These are phyloP conservation scores for Tylopilus felleus DNA, from an alignment of 768 basidiomycete species.

Conservation along the genomic window DNA sequence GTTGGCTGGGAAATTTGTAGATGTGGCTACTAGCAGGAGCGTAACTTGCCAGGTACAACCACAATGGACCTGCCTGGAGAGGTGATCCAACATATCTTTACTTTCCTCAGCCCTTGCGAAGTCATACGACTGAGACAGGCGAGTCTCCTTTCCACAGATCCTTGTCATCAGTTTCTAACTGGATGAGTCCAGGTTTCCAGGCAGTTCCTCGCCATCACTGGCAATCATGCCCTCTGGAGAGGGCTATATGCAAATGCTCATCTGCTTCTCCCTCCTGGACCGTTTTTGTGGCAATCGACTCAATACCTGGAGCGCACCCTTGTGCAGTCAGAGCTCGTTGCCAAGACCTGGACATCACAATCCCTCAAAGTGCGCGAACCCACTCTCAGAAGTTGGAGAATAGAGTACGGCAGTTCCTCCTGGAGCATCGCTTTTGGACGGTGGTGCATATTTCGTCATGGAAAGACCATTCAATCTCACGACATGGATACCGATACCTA, in stretches of 20 bases:
- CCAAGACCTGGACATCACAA: not conserved
- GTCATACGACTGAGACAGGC: not conserved
- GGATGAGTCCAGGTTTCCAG: not conserved
- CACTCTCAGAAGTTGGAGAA: not conserved
- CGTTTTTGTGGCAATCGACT: not conserved
- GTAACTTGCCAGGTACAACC: no score
- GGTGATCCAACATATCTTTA: not conserved
- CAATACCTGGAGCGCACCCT: not conserved
- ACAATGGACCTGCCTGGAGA: not conserved
- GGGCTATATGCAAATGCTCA: not conserved
- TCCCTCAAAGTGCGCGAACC: not conserved
- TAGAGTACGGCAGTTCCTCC: no score
- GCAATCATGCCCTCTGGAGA: not conserved
- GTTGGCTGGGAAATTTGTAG: no score
- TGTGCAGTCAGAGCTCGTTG: not conserved
- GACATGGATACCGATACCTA: not conserved
- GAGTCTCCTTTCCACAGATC: not conserved
- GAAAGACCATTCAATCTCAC: not conserved
- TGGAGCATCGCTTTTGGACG: not conserved
- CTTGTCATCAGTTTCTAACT: not conserved
- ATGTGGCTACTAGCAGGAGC: no score
- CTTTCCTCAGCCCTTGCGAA: not conserved
- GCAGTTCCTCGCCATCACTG: not conserved
- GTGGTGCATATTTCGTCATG: not conserved
- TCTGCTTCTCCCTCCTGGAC: not conserved